Base-by-base conservation (phyloP, 2,329 filamentous ascomycete species). In the Cyclaneusma minus region DNA sequence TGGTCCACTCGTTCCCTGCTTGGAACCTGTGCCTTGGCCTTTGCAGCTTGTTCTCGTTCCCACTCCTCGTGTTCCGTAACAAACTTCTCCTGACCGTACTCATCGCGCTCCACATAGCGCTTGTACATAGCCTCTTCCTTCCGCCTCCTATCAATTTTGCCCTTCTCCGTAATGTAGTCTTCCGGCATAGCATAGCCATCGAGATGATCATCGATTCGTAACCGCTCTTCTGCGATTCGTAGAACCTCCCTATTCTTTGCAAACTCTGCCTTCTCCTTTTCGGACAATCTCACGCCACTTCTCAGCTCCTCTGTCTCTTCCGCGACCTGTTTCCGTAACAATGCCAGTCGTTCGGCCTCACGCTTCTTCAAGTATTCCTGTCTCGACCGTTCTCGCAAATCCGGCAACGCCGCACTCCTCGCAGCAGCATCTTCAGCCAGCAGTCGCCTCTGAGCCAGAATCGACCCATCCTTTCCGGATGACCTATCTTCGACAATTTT, bases 41-140 rank as follows among this genome's bases (percentile, higher is more conserved):
- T 91, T 30, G 74, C 65, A 1, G 78, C 68, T 53, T 95, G 87
- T 46, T 95, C 87, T 31, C 71, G 60, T 48, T 98, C 89, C 87
- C 87, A 98, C 44, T 93, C 81, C 35, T 98, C 85, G 36, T 93
- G 80, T 48, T 98, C 89, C 0, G 84, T 93, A 31, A 93, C 70
- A 40, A 83, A 91, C 41, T 76, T 77, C 48, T 94, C 87, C 36
- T 89, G 75, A 4, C 85, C 85, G 40, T 76, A 76, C 41, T 91
- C 81, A 40, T 92, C 84, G 33, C 69, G 68, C 35, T 94, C 85
- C 3, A 93, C 75, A 40, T 93, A 87, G 26, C 85, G 71, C 48
- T 83, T 85, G 54, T 92, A 93, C 7, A 98, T 62, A 0, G 81
- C 82, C 13, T 91, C 81, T 35, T 89, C 71, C 48, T 95, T 95